Evolutionary conservation across 2,329 filamentous ascomycete genomes (phyloP).

Genomic region (Arthrobotrys conoides): DNA sequence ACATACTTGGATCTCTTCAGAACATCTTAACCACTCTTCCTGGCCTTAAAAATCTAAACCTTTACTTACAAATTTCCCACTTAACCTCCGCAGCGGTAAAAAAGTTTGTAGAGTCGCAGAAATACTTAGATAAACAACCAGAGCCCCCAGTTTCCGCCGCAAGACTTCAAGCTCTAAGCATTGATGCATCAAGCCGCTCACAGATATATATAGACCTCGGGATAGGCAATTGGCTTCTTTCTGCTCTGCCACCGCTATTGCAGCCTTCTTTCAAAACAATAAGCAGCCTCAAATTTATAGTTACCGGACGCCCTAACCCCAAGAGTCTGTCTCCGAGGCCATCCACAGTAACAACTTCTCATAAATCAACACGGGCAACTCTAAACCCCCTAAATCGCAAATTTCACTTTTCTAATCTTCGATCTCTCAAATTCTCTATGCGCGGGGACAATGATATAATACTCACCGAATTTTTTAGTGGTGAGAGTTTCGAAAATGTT

Average conservation of each 20-base stretch:
- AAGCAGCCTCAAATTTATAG: neutral
- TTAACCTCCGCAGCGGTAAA: neutral
- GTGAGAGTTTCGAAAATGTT: neutral
- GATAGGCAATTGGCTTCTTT: conserved; percentile 1
- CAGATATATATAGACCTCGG: neutral
- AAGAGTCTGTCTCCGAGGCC: neutral
- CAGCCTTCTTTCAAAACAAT: neutral
- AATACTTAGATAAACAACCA: neutral
- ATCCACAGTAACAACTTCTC: too few species aligned
- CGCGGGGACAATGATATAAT: neutral
- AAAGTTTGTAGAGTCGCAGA: neutral
- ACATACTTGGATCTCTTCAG: neutral
- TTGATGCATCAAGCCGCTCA: neutral
- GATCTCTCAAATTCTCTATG: neutral
- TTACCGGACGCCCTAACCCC: neutral
- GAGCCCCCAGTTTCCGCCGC: neutral
- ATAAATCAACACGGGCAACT: neutral
- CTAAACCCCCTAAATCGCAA: conserved; percentile 11
- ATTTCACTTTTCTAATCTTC: neutral
- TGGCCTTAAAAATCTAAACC: neutral
- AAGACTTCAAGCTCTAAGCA: neutral
- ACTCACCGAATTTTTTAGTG: neutral
- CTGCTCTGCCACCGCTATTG: neutral
- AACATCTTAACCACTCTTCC: neutral
- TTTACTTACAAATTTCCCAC: neutral